Evolutionary conservation across 169 alveolate genomes (phyloP).

Genomic region (Neospora caninum): DNA sequence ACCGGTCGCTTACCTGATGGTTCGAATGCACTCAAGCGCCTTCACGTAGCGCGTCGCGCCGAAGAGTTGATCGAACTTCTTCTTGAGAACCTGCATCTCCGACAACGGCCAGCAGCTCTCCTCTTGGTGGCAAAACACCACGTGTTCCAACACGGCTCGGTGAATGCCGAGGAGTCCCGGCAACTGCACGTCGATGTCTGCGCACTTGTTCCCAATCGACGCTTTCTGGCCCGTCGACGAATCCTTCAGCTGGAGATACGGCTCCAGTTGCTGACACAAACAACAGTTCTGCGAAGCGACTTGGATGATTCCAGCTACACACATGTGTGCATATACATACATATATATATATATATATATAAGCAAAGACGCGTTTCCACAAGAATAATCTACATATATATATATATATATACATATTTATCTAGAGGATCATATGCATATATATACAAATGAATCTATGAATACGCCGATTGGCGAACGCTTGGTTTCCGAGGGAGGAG

Average conservation of each 20-base stretch:
- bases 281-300: not conserved
- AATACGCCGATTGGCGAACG: too few relatives aligned
- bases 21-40: constrained; percentile 73
- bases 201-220: constrained; percentile 78
- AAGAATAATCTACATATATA: too few relatives aligned
- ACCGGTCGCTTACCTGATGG: not conserved
- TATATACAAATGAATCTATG: too few relatives aligned
- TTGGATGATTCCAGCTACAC: not conserved
- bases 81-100: constrained; percentile 84
- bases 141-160: constrained; percentile 76
- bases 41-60: constrained; percentile 92
- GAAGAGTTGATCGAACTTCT: constrained; percentile 96
- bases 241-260: constrained; percentile 14
- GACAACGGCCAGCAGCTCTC: constrained; percentile 96
- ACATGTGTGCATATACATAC: not conserved
- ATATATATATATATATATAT: not conserved
- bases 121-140: constrained; percentile 98
- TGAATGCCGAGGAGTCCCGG: constrained; percentile 81
- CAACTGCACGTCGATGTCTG: constrained; percentile 84
- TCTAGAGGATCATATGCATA: too few relatives aligned
- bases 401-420: not conserved
- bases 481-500: too few relatives aligned
- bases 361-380: too few relatives aligned
- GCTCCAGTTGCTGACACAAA: not conserved
- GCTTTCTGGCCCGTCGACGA: constrained; percentile 43